Evolutionary conservation across 257 asterid genomes (phyloP).

Genomic region (Solanum peruvianum): DNA sequence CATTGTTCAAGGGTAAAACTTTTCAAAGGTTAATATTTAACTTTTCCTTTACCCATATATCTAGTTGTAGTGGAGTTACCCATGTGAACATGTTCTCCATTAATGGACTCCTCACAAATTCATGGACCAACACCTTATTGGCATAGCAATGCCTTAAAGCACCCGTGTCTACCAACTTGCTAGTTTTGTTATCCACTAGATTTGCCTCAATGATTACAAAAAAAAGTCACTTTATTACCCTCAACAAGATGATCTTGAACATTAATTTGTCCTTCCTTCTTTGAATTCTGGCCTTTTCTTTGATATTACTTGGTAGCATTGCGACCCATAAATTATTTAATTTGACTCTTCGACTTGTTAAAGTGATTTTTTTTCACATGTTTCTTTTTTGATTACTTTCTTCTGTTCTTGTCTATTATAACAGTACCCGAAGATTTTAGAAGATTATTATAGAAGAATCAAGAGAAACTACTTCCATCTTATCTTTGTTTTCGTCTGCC

Average conservation of each 20-base stretch:
- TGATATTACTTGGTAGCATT: too few species aligned
- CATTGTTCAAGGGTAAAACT: background rate
- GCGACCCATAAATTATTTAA: background rate
- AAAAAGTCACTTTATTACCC: background rate
- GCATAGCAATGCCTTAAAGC: background rate
- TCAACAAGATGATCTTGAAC: background rate
- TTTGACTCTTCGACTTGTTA: background rate
- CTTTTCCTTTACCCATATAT: background rate
- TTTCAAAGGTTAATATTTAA: background rate
- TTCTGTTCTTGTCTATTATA: too few species aligned
- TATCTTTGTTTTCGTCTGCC: too few species aligned
- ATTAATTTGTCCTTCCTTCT: background rate
- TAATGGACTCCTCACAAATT: background rate
- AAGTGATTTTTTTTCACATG: background rate
- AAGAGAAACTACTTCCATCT: too few species aligned
- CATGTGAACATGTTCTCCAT: background rate
- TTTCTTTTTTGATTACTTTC: too few species aligned
- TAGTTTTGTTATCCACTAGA: background rate
- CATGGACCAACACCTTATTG: background rate
- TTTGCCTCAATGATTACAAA: background rate
- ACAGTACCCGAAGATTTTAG: too few species aligned
- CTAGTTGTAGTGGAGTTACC: background rate
- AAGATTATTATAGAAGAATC: too few species aligned
- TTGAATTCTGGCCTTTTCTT: background rate
- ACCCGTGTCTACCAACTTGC: background rate